Conservation (phyloP, 2,329 filamentous ascomycete genomes). For the Paracamarosporium sp. region DNA sequence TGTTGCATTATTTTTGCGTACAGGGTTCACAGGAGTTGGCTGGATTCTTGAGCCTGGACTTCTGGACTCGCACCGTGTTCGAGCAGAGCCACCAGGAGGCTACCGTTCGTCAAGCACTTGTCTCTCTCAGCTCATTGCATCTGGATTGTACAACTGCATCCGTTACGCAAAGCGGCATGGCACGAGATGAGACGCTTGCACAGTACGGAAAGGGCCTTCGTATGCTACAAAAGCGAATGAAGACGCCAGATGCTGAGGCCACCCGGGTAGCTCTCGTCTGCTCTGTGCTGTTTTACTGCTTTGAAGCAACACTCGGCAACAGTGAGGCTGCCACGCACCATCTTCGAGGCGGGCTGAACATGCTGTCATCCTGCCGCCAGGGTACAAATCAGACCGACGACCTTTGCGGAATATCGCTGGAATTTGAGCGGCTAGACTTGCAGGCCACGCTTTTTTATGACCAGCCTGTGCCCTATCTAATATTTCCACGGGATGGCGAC, state of each 20-base stretch:
- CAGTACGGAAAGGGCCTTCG: constrained; percentile 9
- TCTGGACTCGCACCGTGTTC: constrained; percentile 11
- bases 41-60: constrained; percentile 5
- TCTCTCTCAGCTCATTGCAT: constrained; percentile 10
- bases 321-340: constrained; percentile 6
- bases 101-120: constrained; percentile 5
- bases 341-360: constrained; percentile 6
- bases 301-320: constrained; percentile 8
- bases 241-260: background rate
- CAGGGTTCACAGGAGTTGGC: constrained; percentile 8
- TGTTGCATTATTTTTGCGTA: constrained; percentile 14
- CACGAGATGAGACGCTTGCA: background rate
- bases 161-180: background rate
- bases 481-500: background rate
- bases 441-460: constrained; percentile 10
- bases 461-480: background rate
- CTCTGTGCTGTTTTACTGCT: constrained; percentile 11
- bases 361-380: background rate
- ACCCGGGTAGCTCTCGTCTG: constrained; percentile 5
- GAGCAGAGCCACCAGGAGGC: constrained; percentile 9
- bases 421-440: constrained; percentile 9
- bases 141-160: constrained; percentile 6
- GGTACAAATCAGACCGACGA: background rate
- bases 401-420: background rate
- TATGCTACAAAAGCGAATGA: constrained; percentile 5